Evolutionary conservation across 2,329 filamentous ascomycete genomes (phyloP), one percentile per base, ranked within the genome.

Genomic region (Monilinia fructigena): DNA sequence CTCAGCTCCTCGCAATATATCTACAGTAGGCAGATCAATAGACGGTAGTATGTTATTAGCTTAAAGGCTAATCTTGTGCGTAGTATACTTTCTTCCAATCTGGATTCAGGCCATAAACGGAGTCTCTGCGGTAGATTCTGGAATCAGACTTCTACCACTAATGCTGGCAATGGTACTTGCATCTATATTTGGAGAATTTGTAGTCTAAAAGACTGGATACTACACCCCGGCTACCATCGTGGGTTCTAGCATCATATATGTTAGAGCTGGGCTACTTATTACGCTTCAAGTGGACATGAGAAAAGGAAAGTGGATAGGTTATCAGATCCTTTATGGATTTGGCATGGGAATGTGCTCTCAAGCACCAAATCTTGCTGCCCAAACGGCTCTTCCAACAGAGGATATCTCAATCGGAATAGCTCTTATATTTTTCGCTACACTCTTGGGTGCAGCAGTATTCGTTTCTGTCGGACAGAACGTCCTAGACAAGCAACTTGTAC

Each of bases 361-460:
- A 69, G 75, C 80, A 23, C 80, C 81, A 63, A 80, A 82, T 73
- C 80, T 82, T 68, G 79, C 77, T 38, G 77, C 79, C 5, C 69
- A 70, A 35, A 66, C 80, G 80, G 81, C 82, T 0, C 77, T 86
- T 6, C 76, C 79, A 18, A 78, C 77, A 45, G 77, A 81, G 12
- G 82, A 86, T 56, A 76, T 86, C 12, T 78, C 83, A 8, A 82
- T 79, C 1, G 84, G 83, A 10, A 28, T 58, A 11, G n/a, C 67
- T 23, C 35, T 70, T 10, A 67, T 67, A 40, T 48, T 68, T 16
- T 69, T 69, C 31, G 63, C 38, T 6, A 55, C 50, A 52, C 42
- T 42, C 11, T 38, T 70, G 10, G 28, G 38, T 11, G 67, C 60
- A 5, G 23, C 68, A 10, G 35, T 69, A 20, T 66, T 68, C 31